These are phyloP conservation scores for Moniliella sp. DNA, from an alignment of 1,284 basidiomycete genomes.

Conservation along the genomic window DNA sequence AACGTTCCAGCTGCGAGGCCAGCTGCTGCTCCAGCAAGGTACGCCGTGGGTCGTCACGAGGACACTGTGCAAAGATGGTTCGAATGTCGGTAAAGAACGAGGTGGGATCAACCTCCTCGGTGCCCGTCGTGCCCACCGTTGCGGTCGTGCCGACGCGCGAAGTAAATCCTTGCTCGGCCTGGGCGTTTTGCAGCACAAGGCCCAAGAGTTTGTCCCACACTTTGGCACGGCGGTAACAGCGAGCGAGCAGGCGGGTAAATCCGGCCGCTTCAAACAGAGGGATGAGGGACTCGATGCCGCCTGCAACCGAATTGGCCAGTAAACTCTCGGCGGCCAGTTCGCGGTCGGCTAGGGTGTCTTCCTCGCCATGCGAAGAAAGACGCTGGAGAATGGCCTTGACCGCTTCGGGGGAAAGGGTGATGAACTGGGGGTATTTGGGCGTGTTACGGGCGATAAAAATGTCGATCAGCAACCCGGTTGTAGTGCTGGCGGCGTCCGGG, in stretches of 20 bases:
- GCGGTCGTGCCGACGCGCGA: conserved; percentile 42
- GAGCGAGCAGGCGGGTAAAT: conserved; percentile 70
- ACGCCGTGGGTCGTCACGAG: not conserved
- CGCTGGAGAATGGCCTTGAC: conserved; percentile 56
- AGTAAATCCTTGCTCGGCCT: conserved; percentile 47
- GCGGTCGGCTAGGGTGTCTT: conserved; percentile 51
- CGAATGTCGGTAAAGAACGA: not conserved
- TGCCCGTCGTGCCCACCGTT: not conserved
- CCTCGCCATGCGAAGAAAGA: conserved; percentile 47
- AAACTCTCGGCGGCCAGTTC: conserved; percentile 85
- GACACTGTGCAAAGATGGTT: conserved; percentile 1
- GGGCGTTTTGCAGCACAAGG: conserved; percentile 56
- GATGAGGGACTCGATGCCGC: conserved; percentile 50
- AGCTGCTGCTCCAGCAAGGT: too few relatives aligned
- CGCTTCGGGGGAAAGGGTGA: conserved; percentile 48
- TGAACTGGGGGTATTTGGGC: conserved; percentile 81
- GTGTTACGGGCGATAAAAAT: conserved; percentile 92
- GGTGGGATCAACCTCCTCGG: not conserved
- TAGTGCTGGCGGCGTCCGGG: not conserved
- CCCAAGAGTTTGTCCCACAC: conserved; percentile 54
- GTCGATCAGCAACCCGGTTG: conserved; percentile 49
- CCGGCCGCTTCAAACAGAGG: conserved; percentile 56
- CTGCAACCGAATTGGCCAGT: conserved; percentile 70
- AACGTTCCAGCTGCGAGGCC: too few relatives aligned
- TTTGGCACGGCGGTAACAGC: conserved; percentile 52